Evolutionary conservation across 2,329 filamentous ascomycete species (phyloP).

Genomic region (Ceratocystis variospora): DNA sequence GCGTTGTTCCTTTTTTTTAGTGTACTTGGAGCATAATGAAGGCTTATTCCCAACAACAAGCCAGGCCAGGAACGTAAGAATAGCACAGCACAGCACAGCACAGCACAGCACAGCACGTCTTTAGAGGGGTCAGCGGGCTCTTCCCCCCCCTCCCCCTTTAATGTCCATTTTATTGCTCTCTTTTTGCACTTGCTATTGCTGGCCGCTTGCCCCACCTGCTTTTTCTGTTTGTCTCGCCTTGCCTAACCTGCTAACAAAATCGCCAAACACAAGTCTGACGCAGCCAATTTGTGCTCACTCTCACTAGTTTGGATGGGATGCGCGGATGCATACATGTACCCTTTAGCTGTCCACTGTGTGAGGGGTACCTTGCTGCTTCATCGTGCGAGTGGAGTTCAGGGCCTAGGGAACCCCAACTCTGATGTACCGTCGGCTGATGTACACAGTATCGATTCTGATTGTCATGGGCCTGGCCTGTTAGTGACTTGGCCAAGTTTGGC

Average conservation of each 20-base stretch:
- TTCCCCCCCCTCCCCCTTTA: not conserved
- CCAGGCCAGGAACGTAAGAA: not conserved
- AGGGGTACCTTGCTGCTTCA: not conserved
- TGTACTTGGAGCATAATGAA: too few species aligned
- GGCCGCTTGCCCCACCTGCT: not conserved
- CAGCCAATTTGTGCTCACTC: not conserved
- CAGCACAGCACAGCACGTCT: not conserved
- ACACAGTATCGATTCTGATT: not conserved
- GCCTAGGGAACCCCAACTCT: not conserved
- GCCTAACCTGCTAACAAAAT: not conserved
- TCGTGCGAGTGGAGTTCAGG: not conserved
- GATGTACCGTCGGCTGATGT: slow-evolving; percentile 3
- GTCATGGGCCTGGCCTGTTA: not conserved
- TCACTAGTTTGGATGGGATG: not conserved
- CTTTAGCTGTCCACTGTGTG: not conserved
- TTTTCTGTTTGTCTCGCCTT: not conserved
- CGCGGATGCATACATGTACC: not conserved
- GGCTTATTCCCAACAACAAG: not conserved
- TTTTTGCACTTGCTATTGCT: not conserved
- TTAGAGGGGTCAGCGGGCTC: not conserved
- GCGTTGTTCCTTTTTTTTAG: not conserved
- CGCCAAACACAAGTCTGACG: not conserved
- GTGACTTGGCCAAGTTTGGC: not conserved
- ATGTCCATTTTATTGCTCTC: not conserved
- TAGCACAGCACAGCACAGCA: not conserved